Evolutionary conservation across 768 basidiomycete species (phyloP).

Genomic region (Suillus occidentalis): DNA sequence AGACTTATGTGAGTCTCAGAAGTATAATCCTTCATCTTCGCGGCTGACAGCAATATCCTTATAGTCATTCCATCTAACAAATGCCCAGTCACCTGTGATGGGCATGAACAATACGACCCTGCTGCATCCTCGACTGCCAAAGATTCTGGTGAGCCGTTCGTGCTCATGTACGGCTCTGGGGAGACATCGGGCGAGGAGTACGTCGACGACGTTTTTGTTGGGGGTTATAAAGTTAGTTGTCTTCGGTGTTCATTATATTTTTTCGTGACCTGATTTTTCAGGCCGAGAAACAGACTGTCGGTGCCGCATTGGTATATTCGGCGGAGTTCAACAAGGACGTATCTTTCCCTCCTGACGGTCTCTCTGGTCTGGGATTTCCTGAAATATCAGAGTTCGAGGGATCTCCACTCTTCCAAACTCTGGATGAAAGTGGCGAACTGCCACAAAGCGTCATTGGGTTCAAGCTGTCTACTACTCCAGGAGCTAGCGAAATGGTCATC

Average conservation of each 20-base stretch:
- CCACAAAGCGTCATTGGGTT: constrained; percentile 40
- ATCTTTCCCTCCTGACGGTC: constrained; percentile 34
- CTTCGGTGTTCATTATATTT: not conserved
- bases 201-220: constrained; percentile 38
- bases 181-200: constrained; percentile 31
- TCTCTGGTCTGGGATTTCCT: constrained; percentile 41
- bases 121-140: constrained; percentile 25
- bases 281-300: constrained; percentile 37
- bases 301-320: constrained; percentile 34
- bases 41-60: not conserved
- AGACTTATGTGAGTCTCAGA: constrained; percentile 34
- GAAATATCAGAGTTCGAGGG: constrained; percentile 34
- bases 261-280: constrained; percentile 11
- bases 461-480: constrained; percentile 36
- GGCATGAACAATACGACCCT: constrained; percentile 30
- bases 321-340: constrained; percentile 19
- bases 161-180: constrained; percentile 41
- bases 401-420: constrained; percentile 40
- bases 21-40: no score
- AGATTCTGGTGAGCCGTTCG: constrained; percentile 17
- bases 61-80: constrained; percentile 33
- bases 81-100: constrained; percentile 26
- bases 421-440: constrained; percentile 33
- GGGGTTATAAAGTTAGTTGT: constrained; percentile 27
- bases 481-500: constrained; percentile 18